Conservation (phyloP, 2,329 filamentous ascomycete species). For the Rhytidhysteron rufulum region DNA sequence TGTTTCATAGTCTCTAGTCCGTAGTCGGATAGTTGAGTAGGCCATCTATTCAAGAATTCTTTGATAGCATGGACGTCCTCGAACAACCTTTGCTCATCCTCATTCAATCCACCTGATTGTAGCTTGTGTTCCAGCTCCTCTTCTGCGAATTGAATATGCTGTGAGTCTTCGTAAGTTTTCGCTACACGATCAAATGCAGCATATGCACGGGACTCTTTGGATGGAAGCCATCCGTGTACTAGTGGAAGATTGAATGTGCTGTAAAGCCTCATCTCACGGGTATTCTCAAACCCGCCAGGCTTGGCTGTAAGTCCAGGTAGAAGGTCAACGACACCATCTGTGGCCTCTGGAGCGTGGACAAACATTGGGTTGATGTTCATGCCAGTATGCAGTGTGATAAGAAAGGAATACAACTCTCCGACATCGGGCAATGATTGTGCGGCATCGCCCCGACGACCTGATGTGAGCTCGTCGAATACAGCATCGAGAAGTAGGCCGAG, state of each 20-base stretch:
- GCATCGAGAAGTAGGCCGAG: slow-evolving; percentile 81
- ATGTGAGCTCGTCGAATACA: slow-evolving; percentile 90
- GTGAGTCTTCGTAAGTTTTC: slow-evolving; percentile 84
- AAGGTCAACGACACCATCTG: slow-evolving; percentile 29
- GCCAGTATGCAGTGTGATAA: slow-evolving; percentile 85
- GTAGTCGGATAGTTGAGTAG: slow-evolving; percentile 81
- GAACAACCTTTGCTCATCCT: slow-evolving; percentile 73
- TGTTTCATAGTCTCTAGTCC: slow-evolving; percentile 72
- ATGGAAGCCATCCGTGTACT: slow-evolving; percentile 88
- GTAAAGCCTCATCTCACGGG: slow-evolving; percentile 85
- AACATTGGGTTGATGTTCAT: slow-evolving; percentile 98
- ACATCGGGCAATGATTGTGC: slow-evolving; percentile 74
- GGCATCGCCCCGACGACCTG: slow-evolving; percentile 63
- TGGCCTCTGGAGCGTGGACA: slow-evolving; percentile 51
- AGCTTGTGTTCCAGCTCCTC: slow-evolving; percentile 85
- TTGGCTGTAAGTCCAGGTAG: slow-evolving; percentile 39
- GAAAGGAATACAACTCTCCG: slow-evolving; percentile 79
- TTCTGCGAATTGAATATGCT: slow-evolving; percentile 82
- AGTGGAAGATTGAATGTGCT: slow-evolving; percentile 83
- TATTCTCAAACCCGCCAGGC: slow-evolving; percentile 80
- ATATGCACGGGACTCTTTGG: slow-evolving; percentile 62
- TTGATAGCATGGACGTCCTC: slow-evolving; percentile 84
- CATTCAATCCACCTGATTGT: slow-evolving; percentile 57
- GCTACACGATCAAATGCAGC: slow-evolving; percentile 70
- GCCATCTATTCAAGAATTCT: slow-evolving; percentile 70